Base-by-base conservation (phyloP, 441 rosid genomes). In the Viola pubescens region DNA sequence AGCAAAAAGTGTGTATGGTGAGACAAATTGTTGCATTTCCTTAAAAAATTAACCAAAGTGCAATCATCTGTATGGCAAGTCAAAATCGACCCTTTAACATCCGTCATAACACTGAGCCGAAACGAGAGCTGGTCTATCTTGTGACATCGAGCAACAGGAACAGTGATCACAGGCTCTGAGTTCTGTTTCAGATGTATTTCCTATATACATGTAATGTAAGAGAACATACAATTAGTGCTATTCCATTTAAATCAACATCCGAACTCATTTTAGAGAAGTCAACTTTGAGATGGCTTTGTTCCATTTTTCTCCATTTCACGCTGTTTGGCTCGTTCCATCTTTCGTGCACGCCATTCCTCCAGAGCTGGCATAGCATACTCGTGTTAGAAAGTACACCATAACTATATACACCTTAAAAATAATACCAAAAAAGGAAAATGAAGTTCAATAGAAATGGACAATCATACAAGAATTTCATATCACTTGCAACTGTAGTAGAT, bases 331-430 rank as follows among this genome's bases (percentile, higher is more conserved):
- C 94, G 81, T 62, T 92, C 95, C 87, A 92, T 85, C 77, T 87
- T 92, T 73, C 94, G 74, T 70, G 82, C 89, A 10, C 92, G 84
- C 97, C 98, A 92, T 72, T 89, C 92, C 73, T 89, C 97, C 43
- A 87, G 65, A 63, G 98, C 97, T 87, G 83, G 58, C n/a, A 40
- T 37, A 47, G 43, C 16, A 55, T n/a, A n/a, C 13, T 34, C 16
- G 50, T 37, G 51, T 65, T 45, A 70, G 66, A 4, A 41, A 48
- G 52, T 54, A 6, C 5, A 34, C 37, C 37, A 12, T 56, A n/a
- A 43, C 9, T 4, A 26, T 7, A 12, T 44, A 3, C 14, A 13
- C 9, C 16, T 16, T 40, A 10, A 26, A 37, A 16, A 9, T 3
- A 52, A 39, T 9, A 2, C n/a, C 9, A 37, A 52, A 16, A 19